phyloP scores from a whole-genome alignment of 2,329 filamentous ascomycete genomes.

The Cladophialophora immunda region DNA sequence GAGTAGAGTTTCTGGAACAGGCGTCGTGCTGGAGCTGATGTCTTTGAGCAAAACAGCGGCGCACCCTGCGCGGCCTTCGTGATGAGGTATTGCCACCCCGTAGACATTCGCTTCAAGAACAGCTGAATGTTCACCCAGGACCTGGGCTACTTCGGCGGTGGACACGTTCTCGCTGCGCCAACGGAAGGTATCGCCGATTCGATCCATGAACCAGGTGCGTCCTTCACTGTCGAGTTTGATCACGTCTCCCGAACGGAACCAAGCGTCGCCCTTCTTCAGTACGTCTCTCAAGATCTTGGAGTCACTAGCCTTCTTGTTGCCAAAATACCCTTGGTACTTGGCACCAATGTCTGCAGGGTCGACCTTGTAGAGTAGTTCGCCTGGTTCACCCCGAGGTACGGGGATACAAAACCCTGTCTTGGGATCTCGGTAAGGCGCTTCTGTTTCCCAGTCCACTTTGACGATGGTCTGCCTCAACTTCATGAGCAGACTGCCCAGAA shows the following conservation, averaged over 20 bases:
- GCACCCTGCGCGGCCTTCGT: constrained; percentile 74
- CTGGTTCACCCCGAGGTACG: constrained; percentile 68
- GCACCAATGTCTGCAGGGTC: constrained; percentile 67
- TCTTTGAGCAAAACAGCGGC: constrained; percentile 57
- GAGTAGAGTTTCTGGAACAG: constrained; percentile 23
- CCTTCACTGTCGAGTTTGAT: constrained; percentile 69
- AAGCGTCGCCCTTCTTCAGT: constrained; percentile 72
- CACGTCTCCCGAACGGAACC: constrained; percentile 74
- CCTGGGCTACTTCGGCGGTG: constrained; percentile 72
- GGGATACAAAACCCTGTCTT: constrained; percentile 73
- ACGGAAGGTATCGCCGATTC: constrained; percentile 76
- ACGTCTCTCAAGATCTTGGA: constrained; percentile 73
- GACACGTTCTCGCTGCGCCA: constrained; percentile 78
- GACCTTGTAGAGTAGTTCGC: constrained; percentile 68
- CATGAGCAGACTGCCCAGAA: constrained; percentile 65
- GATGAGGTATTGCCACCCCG: constrained; percentile 70
- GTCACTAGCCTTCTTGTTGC: constrained; percentile 70
- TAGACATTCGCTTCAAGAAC: constrained; percentile 67
- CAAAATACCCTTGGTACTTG: constrained; percentile 74
- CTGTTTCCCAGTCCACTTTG: constrained; percentile 74
- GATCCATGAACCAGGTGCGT: constrained; percentile 74
- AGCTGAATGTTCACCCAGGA: constrained; percentile 67
- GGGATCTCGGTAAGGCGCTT: constrained; percentile 72
- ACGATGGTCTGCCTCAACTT: constrained; percentile 66
- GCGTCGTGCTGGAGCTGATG: constrained; percentile 23